These are phyloP conservation scores for Harringtonia lauricola DNA, from an alignment of 2,329 filamentous ascomycete genomes.

Conservation along the genomic window DNA sequence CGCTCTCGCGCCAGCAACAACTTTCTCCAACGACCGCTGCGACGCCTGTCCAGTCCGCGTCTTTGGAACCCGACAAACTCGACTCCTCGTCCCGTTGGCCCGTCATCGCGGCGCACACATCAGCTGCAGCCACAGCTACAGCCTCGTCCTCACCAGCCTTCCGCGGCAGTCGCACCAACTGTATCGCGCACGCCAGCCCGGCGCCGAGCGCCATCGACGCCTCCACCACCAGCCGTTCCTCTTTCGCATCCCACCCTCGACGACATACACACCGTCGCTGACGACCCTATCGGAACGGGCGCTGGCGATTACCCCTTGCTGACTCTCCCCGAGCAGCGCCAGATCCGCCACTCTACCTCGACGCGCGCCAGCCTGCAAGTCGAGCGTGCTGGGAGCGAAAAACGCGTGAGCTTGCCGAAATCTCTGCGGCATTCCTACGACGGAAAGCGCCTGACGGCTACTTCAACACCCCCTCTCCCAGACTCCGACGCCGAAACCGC, in stretches of 20 bases:
- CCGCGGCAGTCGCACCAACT: not conserved
- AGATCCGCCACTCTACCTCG: slow-evolving; percentile 30
- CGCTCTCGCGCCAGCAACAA: slow-evolving; percentile 25
- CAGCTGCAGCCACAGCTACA: not conserved
- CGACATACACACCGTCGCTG: slow-evolving; percentile 23
- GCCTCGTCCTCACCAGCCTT: not conserved
- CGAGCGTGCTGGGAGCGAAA: slow-evolving; percentile 34
- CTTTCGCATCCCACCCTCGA: slow-evolving; percentile 28
- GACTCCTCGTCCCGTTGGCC: slow-evolving; percentile 31
- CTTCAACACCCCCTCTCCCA: not conserved
- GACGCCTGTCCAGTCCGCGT: slow-evolving; percentile 33
- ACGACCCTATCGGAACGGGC: slow-evolving; percentile 26
- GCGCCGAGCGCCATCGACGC: slow-evolving; percentile 39
- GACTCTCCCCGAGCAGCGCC: slow-evolving; percentile 37
- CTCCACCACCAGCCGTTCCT: slow-evolving; percentile 39
- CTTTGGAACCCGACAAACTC: slow-evolving; percentile 54
- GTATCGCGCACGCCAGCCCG: slow-evolving; percentile 14
- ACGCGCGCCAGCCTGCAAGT: slow-evolving; percentile 39
- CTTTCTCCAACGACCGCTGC: slow-evolving; percentile 18
- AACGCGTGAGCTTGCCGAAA: slow-evolving; percentile 40
- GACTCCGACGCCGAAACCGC: slow-evolving; percentile 22
- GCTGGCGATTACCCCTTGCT: slow-evolving; percentile 40
- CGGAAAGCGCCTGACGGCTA: slow-evolving; percentile 25
- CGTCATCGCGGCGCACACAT: slow-evolving; percentile 1
- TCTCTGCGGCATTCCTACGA: slow-evolving; percentile 44